phyloP scores from a whole-genome alignment of 1,139 yeast species.

The Protomyces lactucae-debilis region DNA sequence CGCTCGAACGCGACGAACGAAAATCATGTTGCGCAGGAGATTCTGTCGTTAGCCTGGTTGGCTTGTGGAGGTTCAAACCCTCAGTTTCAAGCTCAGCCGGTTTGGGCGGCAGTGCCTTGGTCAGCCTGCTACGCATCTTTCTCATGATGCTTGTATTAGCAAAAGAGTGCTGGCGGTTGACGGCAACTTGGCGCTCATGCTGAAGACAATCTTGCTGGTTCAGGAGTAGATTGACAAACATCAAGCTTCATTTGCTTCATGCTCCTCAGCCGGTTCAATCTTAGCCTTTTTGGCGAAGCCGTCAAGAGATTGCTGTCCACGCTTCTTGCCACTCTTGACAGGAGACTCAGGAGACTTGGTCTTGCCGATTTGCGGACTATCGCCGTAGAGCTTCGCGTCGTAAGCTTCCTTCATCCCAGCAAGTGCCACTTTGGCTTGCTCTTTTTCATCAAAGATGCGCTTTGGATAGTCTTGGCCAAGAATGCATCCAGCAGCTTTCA shows the following conservation, averaged over 20 bases:
- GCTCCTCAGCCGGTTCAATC: constrained; percentile 14
- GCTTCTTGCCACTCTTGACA: not conserved
- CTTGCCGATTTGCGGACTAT: not conserved
- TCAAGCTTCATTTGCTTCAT: constrained; percentile 9
- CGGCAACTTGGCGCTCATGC: too few species aligned
- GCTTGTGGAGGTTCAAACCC: not conserved
- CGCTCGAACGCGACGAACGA: not conserved
- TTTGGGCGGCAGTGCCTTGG: not conserved
- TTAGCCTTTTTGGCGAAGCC: constrained; percentile 11
- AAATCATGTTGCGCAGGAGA: not conserved
- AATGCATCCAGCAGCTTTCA: constrained; percentile 10
- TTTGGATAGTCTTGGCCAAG: constrained; percentile 17
- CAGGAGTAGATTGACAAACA: not conserved
- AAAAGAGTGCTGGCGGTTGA: not conserved
- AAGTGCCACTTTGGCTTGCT: constrained; percentile 13
- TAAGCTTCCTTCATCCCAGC: constrained; percentile 22
- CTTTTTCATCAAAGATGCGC: constrained; percentile 18
- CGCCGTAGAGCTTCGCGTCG: constrained; percentile 15
- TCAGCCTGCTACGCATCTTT: not conserved
- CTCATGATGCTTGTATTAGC: not conserved
- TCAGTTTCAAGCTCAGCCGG: not conserved
- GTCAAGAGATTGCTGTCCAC: constrained; percentile 16
- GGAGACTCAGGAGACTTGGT: not conserved
- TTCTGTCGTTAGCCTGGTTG: not conserved
- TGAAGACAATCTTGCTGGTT: not conserved